These are phyloP conservation scores for Colletotrichum sp. DNA, from an alignment of 2,329 filamentous ascomycete species.

Conservation along the genomic window DNA sequence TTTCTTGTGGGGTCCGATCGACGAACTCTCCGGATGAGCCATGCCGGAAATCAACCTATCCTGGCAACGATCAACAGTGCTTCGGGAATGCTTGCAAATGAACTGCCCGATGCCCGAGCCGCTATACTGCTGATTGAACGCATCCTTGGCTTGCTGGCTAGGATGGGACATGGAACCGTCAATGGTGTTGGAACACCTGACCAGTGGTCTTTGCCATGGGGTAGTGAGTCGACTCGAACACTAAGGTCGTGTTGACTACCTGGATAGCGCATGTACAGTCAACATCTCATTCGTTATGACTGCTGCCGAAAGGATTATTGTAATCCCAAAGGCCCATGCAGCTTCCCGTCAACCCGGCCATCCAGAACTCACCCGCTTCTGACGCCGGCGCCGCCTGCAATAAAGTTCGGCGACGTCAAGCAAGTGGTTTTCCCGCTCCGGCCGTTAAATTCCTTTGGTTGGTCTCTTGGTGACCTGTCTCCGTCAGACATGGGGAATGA, in stretches of 20 bases:
- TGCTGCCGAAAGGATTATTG: background rate
- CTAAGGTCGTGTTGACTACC: no score
- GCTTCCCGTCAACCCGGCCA: background rate
- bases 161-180: background rate
- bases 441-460: background rate
- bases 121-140: background rate
- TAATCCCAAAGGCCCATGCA: background rate
- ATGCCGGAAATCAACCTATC: background rate
- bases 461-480: background rate
- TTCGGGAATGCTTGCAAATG: background rate
- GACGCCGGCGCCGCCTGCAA: background rate
- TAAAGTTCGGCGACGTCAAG: background rate
- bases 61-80: background rate
- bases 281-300: background rate
- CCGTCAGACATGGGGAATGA: conserved; percentile 10
- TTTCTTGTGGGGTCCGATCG: background rate
- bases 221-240: no score
- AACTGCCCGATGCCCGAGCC: background rate
- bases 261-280: background rate
- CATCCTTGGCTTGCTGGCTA: background rate
- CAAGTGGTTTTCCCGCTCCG: background rate
- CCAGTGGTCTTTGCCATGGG: background rate
- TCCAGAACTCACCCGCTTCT: background rate
- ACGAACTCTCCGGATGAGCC: background rate
- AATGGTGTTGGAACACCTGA: background rate